Conservation (phyloP, 2,329 filamentous ascomycete species). For the Cladosporium sphaerospermum region DNA sequence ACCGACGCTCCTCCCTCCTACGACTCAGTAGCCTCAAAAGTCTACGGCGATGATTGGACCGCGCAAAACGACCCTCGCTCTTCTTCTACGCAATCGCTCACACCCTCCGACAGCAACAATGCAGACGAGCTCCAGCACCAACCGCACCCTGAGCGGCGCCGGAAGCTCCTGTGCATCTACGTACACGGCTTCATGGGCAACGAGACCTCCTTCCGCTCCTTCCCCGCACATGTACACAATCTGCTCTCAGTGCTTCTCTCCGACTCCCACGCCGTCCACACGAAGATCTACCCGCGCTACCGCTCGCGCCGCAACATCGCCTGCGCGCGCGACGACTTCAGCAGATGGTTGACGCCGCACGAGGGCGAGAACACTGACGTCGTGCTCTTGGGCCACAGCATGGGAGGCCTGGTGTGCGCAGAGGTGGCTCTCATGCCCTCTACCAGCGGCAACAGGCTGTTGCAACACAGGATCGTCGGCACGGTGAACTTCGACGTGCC, state of each 20-base stretch:
- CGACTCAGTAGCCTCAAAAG: conserved; percentile 2
- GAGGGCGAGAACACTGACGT: conserved; percentile 69
- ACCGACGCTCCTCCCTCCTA: conserved; percentile 11
- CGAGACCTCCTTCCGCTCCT: conserved; percentile 78
- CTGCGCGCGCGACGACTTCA: conserved; percentile 75
- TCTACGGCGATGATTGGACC: not conserved
- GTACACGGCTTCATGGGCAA: conserved; percentile 89
- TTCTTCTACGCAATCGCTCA: conserved; percentile 41
- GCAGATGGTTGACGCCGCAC: conserved; percentile 72
- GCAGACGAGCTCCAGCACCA: conserved; percentile 24
- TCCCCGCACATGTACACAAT: conserved; percentile 80
- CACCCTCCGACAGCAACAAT: conserved; percentile 30
- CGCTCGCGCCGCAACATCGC: conserved; percentile 67
- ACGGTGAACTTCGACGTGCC: conserved; percentile 79
- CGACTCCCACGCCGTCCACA: conserved; percentile 73
- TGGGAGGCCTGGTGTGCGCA: conserved; percentile 77
- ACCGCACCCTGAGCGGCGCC: conserved; percentile 20
- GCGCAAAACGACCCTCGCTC: conserved; percentile 35
- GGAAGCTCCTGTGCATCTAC: conserved; percentile 68
- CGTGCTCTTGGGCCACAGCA: conserved; percentile 78
- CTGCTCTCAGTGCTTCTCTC: conserved; percentile 60
- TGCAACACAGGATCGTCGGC: conserved; percentile 72
- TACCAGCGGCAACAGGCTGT: conserved; percentile 32
- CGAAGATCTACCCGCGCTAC: conserved; percentile 78
- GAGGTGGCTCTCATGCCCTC: conserved; percentile 63